Evolutionary conservation across 2,329 filamentous ascomycete genomes (phyloP).

Genomic region (Exophiala bonariae): DNA sequence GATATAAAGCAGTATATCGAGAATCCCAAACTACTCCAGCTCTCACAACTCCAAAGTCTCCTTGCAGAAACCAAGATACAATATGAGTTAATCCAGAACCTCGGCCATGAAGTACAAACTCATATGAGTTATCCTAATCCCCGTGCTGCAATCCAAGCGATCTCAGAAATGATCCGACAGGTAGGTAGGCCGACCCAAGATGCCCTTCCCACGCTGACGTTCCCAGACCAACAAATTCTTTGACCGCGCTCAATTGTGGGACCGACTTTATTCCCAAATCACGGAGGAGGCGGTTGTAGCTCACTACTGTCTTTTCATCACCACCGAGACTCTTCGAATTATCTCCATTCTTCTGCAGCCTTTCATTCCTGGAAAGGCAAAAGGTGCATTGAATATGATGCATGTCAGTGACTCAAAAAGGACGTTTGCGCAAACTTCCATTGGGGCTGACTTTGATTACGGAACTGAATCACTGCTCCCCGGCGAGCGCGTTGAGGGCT

Average conservation of each 20-base stretch:
- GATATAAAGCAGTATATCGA: neutral
- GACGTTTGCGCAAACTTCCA: conserved; percentile 60
- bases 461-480: no score
- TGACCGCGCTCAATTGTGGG: conserved; percentile 68
- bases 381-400: conserved; percentile 71
- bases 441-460: conserved; percentile 69
- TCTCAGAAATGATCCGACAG: conserved; percentile 63
- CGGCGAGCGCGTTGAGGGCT: no score
- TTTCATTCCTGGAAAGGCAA: conserved; percentile 80
- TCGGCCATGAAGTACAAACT: conserved; percentile 45
- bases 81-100: conserved; percentile 36
- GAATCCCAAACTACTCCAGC: neutral
- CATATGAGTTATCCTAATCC: conserved; percentile 67
- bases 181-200: conserved; percentile 43
- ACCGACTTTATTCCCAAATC: conserved; percentile 36
- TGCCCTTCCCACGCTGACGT: conserved; percentile 8
- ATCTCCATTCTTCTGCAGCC: conserved; percentile 83
- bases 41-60: no score
- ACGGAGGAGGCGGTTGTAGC: conserved; percentile 42
- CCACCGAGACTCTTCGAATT: conserved; percentile 75
- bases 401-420: conserved; percentile 67
- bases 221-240: conserved; percentile 67
- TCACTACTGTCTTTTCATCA: conserved; percentile 66
- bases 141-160: conserved; percentile 62
- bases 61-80: neutral